Base-by-base conservation (phyloP, 139 green algal genomes). In the Auxenochlorella protothecoides region DNA sequence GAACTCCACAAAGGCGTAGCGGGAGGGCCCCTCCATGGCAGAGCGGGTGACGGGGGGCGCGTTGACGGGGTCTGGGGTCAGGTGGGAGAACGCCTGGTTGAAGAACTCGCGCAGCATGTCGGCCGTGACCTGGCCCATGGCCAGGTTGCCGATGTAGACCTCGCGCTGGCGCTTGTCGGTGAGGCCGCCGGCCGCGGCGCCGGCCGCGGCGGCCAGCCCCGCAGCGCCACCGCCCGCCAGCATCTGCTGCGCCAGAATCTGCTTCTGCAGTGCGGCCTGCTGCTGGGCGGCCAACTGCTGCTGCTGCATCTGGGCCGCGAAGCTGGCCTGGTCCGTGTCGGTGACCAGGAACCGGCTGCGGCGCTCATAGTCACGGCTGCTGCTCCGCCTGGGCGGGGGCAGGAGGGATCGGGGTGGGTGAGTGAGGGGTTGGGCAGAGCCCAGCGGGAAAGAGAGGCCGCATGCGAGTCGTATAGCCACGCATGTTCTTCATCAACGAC, bases 1-100 rank as follows among this genome's bases (percentile, higher is more conserved):
- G 53, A 94, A 78, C 84, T 97, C 92, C 16, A 97, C 84, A 82
- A 96, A 96, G 0, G 81, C 89, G 84, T 94, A 97, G 59, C 91
- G 88, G 3, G 89, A 89, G 78, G 80, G 55, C 4, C 14, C 68
- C 64, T 80, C 78, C 68, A 84, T 80, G 67, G 74, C 80, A 53
- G 80, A 54, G 65, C 71, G 77, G 52, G 92, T 67, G 3, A 96
- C 91, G 0, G 91, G 87, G 7, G 90, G 89, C 54, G 84, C 85
- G 14, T 70, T 79, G 10, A 84, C 72, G 11, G 90, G 88, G 75
- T 96, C 89, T 11, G 72, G 71, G 52, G 88, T 71, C 68, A 80
- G 55, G 74, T 87, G 81, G 2, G 81, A 72, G 65, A 88, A 70
- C 6, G 86, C 86, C 5, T 83, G 83, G 77, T 96, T 95, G 79